Percentiles rank a stretch among this genome's conserved stretches.
Evolutionary conservation across 352 stramenopile genomes (phyloP).

Genomic region (Phytophthora vignae): DNA sequence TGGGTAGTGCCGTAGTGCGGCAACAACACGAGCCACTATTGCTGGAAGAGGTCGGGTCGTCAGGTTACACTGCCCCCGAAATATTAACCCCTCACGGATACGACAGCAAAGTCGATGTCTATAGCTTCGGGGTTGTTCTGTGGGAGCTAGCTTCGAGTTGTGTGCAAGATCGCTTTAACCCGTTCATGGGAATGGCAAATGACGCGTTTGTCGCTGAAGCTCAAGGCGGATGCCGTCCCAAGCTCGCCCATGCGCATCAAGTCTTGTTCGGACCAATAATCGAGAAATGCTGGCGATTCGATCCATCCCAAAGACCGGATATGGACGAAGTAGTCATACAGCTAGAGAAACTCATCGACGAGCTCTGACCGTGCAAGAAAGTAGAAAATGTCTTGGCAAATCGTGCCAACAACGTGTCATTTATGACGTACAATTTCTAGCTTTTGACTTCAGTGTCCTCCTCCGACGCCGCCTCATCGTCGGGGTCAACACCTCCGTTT

Average conservation of each 20-base stretch:
- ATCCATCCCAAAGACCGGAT: slow-evolving; percentile 29
- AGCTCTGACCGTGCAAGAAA: not conserved
- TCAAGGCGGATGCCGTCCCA: slow-evolving; percentile 29
- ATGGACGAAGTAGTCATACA: slow-evolving; percentile 34
- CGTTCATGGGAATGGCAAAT: slow-evolving; percentile 38
- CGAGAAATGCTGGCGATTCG: slow-evolving; percentile 43
- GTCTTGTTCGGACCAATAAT: slow-evolving; percentile 23
- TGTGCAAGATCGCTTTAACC: slow-evolving; percentile 26
- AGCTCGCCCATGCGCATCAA: slow-evolving; percentile 15
- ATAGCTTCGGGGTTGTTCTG: slow-evolving; percentile 58
- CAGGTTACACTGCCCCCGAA: slow-evolving; percentile 57
- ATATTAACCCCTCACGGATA: slow-evolving; percentile 49
- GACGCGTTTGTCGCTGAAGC: slow-evolving; percentile 43
- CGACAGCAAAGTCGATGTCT: slow-evolving; percentile 54
- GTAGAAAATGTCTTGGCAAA: too few relatives aligned
- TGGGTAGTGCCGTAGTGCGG: slow-evolving; percentile 40
- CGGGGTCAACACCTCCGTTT: slow-evolving; percentile 29
- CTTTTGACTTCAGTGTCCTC: slow-evolving; percentile 14
- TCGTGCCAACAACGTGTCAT: too few relatives aligned
- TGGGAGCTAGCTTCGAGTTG: slow-evolving; percentile 41
- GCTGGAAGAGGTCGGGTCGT: slow-evolving; percentile 46
- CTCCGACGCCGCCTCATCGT: slow-evolving; percentile 14
- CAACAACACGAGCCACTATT: slow-evolving; percentile 20
- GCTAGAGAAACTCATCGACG: slow-evolving; percentile 15
- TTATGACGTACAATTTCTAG: slow-evolving; percentile 20